Percentiles rank a stretch among this genome's conserved stretches.
Evolutionary conservation across 2,329 filamentous ascomycete species (phyloP).

Genomic region (Stemphylium lycopersici): DNA sequence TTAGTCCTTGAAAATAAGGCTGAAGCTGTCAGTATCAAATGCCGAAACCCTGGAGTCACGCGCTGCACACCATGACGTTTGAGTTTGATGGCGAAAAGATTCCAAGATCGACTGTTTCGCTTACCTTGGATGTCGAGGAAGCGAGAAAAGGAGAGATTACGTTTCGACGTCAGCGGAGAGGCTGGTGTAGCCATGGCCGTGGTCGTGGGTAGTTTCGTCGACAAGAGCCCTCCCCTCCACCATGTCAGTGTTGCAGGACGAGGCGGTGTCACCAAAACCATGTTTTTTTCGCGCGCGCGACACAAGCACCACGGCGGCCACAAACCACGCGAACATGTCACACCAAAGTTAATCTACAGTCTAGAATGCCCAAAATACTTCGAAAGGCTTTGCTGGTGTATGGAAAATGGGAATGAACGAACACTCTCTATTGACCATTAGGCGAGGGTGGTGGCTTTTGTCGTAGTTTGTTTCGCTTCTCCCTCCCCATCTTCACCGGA

Average conservation of each 20-base stretch:
- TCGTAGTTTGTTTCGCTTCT: not conserved
- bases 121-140: not conserved
- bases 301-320: not conserved
- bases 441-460: not conserved
- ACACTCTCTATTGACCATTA: not conserved
- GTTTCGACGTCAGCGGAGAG: not conserved
- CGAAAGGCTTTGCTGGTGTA: not conserved
- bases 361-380: not conserved
- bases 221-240: not conserved
- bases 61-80: not conserved
- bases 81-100: not conserved
- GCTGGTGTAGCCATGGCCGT: no score
- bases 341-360: not conserved
- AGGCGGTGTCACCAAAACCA: not conserved
- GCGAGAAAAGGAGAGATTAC: not conserved
- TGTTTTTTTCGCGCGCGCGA: not conserved
- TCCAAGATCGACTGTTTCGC: not conserved
- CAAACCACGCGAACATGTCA: not conserved
- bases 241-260: not conserved
- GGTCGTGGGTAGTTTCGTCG: not conserved
- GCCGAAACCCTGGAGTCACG: no score
- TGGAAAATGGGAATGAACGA: not conserved
- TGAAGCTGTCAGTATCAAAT: not conserved
- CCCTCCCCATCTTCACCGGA: slow-evolving; percentile 12
- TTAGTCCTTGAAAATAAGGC: not conserved